Percentiles rank a stretch among this genome's conserved stretches.
Evolutionary conservation across 345 rosid genomes (phyloP).

Genomic region (Aquilaria yunnanensis): DNA sequence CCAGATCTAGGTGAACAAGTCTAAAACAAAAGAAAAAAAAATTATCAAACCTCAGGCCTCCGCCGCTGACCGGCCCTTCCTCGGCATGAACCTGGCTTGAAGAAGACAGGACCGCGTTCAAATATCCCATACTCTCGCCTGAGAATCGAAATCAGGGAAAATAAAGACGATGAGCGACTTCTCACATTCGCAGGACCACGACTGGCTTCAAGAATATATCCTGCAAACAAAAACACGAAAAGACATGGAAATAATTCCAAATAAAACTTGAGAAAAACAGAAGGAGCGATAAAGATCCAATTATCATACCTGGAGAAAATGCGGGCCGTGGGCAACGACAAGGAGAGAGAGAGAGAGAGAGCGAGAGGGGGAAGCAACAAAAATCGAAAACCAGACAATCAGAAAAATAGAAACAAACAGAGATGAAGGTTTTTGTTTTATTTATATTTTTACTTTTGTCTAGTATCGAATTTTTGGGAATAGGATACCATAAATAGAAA

Average conservation of each 20-base stretch:
- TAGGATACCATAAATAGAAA: neutral
- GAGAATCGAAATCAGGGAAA: constrained; percentile 24
- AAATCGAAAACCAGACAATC: neutral
- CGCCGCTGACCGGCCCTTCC: constrained; percentile 83
- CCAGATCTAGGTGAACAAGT: constrained; percentile 11
- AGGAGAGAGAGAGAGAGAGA: constrained; percentile 5
- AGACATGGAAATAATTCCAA: constrained; percentile 2
- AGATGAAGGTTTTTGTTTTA: constrained; percentile 16
- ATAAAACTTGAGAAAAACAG: neutral
- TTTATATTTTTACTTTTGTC: constrained; percentile 3
- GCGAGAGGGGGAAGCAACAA: neutral
- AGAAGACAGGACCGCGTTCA: constrained; percentile 69
- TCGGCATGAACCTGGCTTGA: constrained; percentile 71
- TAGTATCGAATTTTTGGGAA: neutral
- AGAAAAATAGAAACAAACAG: constrained; percentile 3
- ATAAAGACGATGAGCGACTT: neutral
- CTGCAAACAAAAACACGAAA: constrained; percentile 24
- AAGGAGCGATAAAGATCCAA: neutral
- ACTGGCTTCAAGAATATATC: constrained; percentile 13
- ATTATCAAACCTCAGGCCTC: constrained; percentile 71
- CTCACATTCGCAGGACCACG: constrained; percentile 13
- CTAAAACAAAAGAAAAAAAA: neutral
- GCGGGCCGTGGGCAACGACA: constrained; percentile 1
- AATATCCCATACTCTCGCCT: constrained; percentile 53
- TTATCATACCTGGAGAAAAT: constrained; percentile 10